Percentiles rank a stretch among this genome's conserved stretches.
Conservation (phyloP, 164 flowering plant species). For the Warburgia ugandensis region DNA sequence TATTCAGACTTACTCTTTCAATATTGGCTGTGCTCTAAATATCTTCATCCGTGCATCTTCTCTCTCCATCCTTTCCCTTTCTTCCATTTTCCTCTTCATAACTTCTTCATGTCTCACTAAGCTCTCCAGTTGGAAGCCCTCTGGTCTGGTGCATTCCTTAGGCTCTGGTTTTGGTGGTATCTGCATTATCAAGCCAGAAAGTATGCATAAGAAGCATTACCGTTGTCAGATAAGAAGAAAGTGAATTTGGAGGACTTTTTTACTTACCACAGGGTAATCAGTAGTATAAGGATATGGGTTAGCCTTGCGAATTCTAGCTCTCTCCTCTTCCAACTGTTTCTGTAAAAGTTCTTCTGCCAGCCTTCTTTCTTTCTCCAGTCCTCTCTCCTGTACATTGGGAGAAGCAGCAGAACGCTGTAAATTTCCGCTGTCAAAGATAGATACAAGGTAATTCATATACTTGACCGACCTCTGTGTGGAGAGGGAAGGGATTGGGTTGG, state of each 20-base stretch:
- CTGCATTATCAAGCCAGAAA: too few relatives aligned
- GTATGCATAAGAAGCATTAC: too few relatives aligned
- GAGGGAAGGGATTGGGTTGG: constrained; percentile 77
- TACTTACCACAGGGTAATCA: constrained; percentile 87
- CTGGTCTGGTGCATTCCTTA: constrained; percentile 73
- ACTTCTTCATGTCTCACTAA: constrained; percentile 89
- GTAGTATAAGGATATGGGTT: constrained; percentile 93
- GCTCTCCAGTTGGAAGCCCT: constrained; percentile 90
- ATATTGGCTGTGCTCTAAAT: constrained; percentile 77
- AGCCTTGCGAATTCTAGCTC: constrained; percentile 76
- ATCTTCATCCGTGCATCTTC: constrained; percentile 70
- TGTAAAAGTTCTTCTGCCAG: constrained; percentile 44
- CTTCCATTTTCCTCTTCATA: constrained; percentile 79
- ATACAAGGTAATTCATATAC: too few relatives aligned
- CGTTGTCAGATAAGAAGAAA: constrained; percentile 1
- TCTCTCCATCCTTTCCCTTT: constrained; percentile 54
- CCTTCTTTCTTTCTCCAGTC: constrained; percentile 69
- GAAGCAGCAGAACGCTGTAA: not conserved
- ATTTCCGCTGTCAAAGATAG: too few relatives aligned
- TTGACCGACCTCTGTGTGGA: constrained; percentile 79
- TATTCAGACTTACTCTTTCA: constrained; percentile 61
- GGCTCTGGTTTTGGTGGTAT: constrained; percentile 93
- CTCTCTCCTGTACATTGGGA: constrained; percentile 55
- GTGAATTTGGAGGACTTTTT: not conserved
- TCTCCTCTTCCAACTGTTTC: constrained; percentile 76